Evolutionary conservation across 352 stramenopile species (phyloP), one percentile per base, ranked within the genome.

Genomic region (Pythium pectinolyticum): DNA sequence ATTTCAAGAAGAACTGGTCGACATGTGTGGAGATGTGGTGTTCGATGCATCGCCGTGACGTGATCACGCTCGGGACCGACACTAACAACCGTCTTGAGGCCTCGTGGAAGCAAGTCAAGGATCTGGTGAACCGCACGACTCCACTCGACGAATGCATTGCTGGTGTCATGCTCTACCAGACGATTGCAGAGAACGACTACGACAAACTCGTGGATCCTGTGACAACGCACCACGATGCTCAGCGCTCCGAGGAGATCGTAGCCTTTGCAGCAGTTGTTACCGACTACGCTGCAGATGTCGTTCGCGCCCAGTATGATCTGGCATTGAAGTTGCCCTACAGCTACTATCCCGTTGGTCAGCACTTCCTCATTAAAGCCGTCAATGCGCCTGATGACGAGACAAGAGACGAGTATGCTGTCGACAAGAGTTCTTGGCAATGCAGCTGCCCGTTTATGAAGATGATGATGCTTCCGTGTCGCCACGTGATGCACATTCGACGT

Each of bases 81-180:
- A 69, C 70, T 2, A 77, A 77, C 34, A 77, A 77, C 34, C 17
- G 55, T 24, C 20, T 74, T 8, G 66, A 77, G 35, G n/a, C 59
- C 7, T 67, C 50, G 10, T 77, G 58, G 59, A 70, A 72, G 45
- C 55, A 72, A 40, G 24, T 70, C 17, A 74, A 77, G 24, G 63
- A 67, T 0, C 2, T 52, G 0, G 46, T 72, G 12, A 25, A 59
- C 24, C 40, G 37, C 0, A 64, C 60, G 24, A 69, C 65, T 35
- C 25, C 25, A 1, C 17, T 77, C 12, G 54, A 70, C 48, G 57
- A 70, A 20, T 66, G 56, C 27, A 55, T 73, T 30, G 51, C 46
- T n/a, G 52, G 47, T 2, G 67, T 71, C 27, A 61, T 77, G 57
- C 46, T 24, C 25, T 71, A 68, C 6, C 70, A 74, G 25, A 48